Evolutionary conservation across 345 rosid species (phyloP), one percentile per base, ranked within the genome.

Genomic region (Citrus maxima): DNA sequence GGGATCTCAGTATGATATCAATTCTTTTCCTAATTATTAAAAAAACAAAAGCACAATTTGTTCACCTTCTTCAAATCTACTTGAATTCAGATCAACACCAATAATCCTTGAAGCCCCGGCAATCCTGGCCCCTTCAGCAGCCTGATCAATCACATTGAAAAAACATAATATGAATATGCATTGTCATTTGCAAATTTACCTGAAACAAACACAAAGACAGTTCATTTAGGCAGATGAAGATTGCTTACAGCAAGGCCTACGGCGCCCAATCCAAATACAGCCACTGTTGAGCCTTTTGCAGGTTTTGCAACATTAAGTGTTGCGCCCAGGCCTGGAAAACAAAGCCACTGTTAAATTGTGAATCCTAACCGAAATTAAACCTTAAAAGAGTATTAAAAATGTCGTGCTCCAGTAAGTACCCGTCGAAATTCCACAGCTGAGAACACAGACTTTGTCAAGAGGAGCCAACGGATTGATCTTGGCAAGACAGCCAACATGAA

Each of bases 191-290:
- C 24, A 30, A 30, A 51, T 21, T 28, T 19, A 27, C 18, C 12
- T 1, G 56, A 65, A 38, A 35, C 12, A 13, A 63, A 18, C 71
- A 37, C 51, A 21, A 37, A 37, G n/a, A 66, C 16, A 3, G 51
- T 13, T 46, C 5, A 13, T 46, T 46, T 12, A 13, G 51, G 18
- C 5, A 1, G 27, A 56, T 1, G 32, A 24, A 38, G 65, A 42
- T 71, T 18, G 49, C 87, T 77, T 62, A 85, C 87, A 30, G 88
- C 85, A 77, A 83, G 88, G 37, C 89, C 86, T 4, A 85, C 85
- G 42, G 89, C 86, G n/a, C 86, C 87, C 34, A 85, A 63, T 59
- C 89, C 85, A 70, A 87, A 87, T 12, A 85, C 65, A 22, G 90
- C 90, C 9, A 87, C 85, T 0, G 84, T n/a, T 30, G 84, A 79